Evolutionary conservation across 495 filamentous ascomycete genomes (phyloP).

Genomic region (Umbilicaria muhlenbergii): DNA sequence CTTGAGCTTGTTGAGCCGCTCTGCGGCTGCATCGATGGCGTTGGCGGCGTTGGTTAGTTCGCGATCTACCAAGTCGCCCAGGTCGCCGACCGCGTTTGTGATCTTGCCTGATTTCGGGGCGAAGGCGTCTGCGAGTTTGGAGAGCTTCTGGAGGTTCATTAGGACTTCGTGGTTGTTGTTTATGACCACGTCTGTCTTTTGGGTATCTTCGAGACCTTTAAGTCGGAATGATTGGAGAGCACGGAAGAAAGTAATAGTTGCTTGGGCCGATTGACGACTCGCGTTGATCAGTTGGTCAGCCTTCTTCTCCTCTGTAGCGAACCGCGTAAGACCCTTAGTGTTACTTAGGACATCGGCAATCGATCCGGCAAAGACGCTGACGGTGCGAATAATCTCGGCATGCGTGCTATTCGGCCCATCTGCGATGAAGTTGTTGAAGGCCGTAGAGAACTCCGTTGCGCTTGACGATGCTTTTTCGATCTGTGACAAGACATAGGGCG

Average conservation of each 20-base stretch:
- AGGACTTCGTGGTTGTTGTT: slow-evolving; percentile 93
- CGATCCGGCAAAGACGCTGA: slow-evolving; percentile 77
- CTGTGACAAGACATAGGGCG: slow-evolving; percentile 89
- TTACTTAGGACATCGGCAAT: slow-evolving; percentile 91
- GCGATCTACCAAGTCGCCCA: slow-evolving; percentile 84
- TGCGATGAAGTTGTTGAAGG: slow-evolving; percentile 95
- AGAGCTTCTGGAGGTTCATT: slow-evolving; percentile 75
- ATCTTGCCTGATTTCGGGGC: slow-evolving; percentile 73
- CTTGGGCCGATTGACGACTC: slow-evolving; percentile 70
- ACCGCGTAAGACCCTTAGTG: slow-evolving; percentile 85
- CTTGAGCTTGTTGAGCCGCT: slow-evolving; percentile 73
- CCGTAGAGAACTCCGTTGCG: slow-evolving; percentile 89
- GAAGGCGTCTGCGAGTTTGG: slow-evolving; percentile 82
- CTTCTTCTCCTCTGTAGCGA: slow-evolving; percentile 91
- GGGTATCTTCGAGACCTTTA: slow-evolving; percentile 68
- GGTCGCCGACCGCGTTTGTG: slow-evolving; percentile 56
- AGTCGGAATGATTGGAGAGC: slow-evolving; percentile 85
- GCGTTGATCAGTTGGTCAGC: slow-evolving; percentile 66
- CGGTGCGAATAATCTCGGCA: slow-evolving; percentile 80
- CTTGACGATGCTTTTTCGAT: slow-evolving; percentile 92
- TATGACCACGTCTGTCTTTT: slow-evolving; percentile 90
- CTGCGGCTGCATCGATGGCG: slow-evolving; percentile 83
- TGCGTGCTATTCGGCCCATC: slow-evolving; percentile 90
- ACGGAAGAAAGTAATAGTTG: slow-evolving; percentile 91
- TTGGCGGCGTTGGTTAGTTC: slow-evolving; percentile 90